These are phyloP conservation scores for Bothriochloa decipiens DNA, from an alignment of 176 grass and related monocot genomes.

Conservation along the genomic window DNA sequence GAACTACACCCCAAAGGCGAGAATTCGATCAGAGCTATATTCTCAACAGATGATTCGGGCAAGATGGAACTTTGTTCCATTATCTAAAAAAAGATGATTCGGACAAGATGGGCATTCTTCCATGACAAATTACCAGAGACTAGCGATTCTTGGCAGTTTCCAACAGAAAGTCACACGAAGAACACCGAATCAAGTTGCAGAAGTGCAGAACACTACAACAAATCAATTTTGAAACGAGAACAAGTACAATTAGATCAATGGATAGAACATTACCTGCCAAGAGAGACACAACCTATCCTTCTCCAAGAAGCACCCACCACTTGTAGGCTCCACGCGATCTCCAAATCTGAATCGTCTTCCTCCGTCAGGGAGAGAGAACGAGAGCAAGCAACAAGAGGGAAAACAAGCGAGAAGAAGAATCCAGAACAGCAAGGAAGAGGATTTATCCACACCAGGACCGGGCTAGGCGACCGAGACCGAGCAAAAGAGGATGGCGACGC, in stretches of 20 bases:
- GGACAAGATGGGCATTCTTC: background rate
- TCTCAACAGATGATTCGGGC: background rate
- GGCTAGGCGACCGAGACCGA: constrained; percentile 3
- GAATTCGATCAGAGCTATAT: background rate
- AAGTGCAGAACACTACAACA: background rate
- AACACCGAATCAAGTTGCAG: background rate
- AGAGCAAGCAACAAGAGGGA: background rate
- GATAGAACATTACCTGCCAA: constrained; percentile 14
- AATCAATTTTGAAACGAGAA: background rate
- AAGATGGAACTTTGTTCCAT: too few relatives aligned
- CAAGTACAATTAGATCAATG: background rate
- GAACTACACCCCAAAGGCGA: constrained; percentile 18
- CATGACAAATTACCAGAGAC: background rate
- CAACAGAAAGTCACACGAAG: background rate
- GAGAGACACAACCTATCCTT: background rate
- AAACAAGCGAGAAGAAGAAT: constrained; percentile 24
- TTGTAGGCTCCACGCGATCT: background rate
- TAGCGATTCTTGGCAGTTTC: background rate
- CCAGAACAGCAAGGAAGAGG: constrained; percentile 3
- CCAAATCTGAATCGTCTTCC: background rate
- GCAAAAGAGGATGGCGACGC: constrained; percentile 23
- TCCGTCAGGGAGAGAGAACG: constrained; percentile 3
- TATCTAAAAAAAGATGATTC: too few relatives aligned
- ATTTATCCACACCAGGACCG: background rate
- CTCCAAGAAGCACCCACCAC: background rate